phyloP scores from a whole-genome alignment of 2,329 filamentous ascomycete genomes.

The Penicillium digitatum region DNA sequence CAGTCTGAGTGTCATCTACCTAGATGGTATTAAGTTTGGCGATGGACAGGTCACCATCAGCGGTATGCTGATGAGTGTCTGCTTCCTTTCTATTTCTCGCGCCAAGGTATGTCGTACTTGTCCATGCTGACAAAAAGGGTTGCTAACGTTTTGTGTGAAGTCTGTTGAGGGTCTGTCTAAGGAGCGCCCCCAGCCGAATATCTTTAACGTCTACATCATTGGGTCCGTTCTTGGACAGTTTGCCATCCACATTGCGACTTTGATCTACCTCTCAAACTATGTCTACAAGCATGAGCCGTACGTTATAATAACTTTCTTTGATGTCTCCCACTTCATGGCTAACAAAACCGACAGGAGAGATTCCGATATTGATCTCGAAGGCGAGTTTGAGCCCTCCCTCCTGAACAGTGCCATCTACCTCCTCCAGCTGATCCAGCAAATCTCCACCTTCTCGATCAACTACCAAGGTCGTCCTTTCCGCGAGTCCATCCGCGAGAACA shows the following conservation, averaged over 20 bases:
- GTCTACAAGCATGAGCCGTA: constrained; percentile 84
- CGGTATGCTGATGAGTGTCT: constrained; percentile 99
- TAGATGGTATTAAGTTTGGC: constrained; percentile 98
- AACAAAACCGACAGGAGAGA: constrained; percentile 44
- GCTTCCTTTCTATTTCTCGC: constrained; percentile 97
- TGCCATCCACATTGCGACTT: constrained; percentile 85
- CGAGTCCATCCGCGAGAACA: constrained; percentile 91
- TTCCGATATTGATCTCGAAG: constrained; percentile 77
- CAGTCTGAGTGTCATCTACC: constrained; percentile 90
- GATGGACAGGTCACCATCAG: constrained; percentile 98
- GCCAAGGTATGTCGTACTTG: constrained; percentile 60
- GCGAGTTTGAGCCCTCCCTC: constrained; percentile 87
- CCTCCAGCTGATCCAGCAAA: constrained; percentile 95
- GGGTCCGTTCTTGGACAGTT: constrained; percentile 97
- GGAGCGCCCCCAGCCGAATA: constrained; percentile 95
- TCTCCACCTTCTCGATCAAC: constrained; percentile 98
- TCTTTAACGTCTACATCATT: constrained; percentile 99
- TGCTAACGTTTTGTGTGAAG: constrained; percentile 32
- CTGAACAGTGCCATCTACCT: constrained; percentile 97
- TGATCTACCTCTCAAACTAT: constrained; percentile 89
- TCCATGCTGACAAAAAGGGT: background rate
- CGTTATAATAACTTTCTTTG: constrained; percentile 38
- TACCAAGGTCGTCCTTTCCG: constrained; percentile 98
- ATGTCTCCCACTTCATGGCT: constrained; percentile 28
- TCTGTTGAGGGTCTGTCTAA: constrained; percentile 94